A percentile compares a stretch with the other conserved stretches of the same genome.
These are phyloP conservation scores for Malus sylvestris DNA, from an alignment of 306 rosid genomes.

Conservation along the genomic window DNA sequence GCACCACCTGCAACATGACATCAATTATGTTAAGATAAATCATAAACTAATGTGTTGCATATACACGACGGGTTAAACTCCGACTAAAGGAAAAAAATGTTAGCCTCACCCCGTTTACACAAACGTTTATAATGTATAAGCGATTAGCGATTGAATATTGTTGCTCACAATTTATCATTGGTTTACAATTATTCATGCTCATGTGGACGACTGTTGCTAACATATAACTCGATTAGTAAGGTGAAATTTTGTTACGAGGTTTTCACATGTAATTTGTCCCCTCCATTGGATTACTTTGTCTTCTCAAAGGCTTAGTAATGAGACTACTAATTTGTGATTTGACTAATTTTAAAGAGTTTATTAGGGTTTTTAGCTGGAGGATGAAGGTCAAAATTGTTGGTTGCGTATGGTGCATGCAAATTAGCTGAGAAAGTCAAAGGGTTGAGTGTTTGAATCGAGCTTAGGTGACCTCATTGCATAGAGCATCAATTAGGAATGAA, in stretches of 20 bases:
- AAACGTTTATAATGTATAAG: too few relatives aligned
- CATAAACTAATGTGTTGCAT: background rate
- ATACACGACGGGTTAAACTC: background rate
- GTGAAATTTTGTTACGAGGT: background rate
- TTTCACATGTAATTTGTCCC: background rate
- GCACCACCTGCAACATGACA: slow-evolving; percentile 4
- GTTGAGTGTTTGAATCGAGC: slow-evolving; percentile 4
- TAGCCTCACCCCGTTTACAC: background rate
- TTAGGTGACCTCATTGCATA: slow-evolving; percentile 12
- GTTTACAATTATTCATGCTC: too few relatives aligned
- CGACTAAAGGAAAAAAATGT: background rate
- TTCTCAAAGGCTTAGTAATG: background rate
- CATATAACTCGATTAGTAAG: too few relatives aligned
- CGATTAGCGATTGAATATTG: too few relatives aligned
- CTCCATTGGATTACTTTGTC: background rate
- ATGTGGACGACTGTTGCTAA: rapidly evolving
- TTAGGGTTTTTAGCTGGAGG: background rate
- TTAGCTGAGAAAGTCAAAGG: slow-evolving; percentile 10
- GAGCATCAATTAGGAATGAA: slow-evolving; percentile 10
- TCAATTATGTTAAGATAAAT: background rate
- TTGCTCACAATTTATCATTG: too few relatives aligned
- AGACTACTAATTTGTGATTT: background rate
- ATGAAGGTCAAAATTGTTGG: slow-evolving; percentile 12
- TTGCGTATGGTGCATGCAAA: slow-evolving; percentile 12
- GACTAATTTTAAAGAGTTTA: background rate